A percentile compares a stretch with the other conserved stretches of the same genome.
phyloP scores from a whole-genome alignment of 1,284 basidiomycete species.

The Ustilago shanxiensis region DNA sequence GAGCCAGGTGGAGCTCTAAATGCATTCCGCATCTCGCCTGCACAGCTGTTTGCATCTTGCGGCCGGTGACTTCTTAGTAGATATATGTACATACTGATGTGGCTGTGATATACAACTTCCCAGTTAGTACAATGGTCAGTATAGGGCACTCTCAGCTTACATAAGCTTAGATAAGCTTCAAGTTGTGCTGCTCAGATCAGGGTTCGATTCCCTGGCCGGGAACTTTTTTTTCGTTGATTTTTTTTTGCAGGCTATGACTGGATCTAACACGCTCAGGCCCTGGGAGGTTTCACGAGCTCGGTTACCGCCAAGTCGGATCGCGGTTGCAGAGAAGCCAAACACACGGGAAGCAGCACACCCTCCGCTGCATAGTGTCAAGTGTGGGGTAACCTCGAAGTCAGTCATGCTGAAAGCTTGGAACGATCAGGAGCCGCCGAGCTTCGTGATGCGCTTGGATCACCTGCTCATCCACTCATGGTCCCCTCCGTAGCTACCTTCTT shows the following conservation, averaged over 20 bases:
- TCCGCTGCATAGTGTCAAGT: not conserved
- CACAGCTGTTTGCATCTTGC: too few species aligned
- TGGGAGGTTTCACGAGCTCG: not conserved
- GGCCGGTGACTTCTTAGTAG: too few species aligned
- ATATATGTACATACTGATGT: too few species aligned
- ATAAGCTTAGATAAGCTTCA: not conserved
- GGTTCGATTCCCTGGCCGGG: conserved; percentile 58
- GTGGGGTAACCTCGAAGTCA: not conserved
- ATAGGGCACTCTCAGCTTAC: not conserved
- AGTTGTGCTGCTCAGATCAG: conserved; percentile 45
- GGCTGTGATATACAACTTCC: too few species aligned
- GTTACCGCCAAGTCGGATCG: conserved; percentile 1
- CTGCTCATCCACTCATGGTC: too few species aligned
- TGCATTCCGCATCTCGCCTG: not conserved
- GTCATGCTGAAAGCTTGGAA: not conserved
- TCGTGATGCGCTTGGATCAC: not conserved
- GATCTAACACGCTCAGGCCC: too few species aligned
- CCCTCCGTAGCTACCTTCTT: too few species aligned
- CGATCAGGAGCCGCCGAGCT: not conserved
- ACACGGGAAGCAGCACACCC: not conserved
- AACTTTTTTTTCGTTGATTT: conserved; percentile 13
- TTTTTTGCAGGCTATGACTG: too few species aligned
- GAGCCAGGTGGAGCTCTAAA: conserved; percentile 16
- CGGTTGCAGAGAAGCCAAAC: not conserved
- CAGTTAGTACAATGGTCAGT: conserved; percentile 8